Evolutionary conservation across 805 yeast species (phyloP).

Genomic region (Pichia manshurica): DNA sequence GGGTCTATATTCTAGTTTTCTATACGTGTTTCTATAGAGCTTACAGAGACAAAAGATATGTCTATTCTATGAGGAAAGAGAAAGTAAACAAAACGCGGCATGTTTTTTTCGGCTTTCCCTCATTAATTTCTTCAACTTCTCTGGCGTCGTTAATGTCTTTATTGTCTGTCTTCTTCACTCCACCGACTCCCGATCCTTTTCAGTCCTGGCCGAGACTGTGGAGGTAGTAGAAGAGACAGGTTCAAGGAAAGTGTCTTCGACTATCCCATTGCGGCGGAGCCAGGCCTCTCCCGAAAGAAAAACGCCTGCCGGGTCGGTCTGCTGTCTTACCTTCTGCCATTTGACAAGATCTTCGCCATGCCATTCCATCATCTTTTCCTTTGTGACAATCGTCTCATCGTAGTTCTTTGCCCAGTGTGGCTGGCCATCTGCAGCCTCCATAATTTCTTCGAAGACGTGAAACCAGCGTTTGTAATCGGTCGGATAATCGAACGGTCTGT

Average conservation of each 20-base stretch:
- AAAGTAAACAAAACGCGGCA: not conserved
- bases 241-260: conserved; percentile 25
- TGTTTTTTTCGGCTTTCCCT: too few relatives aligned
- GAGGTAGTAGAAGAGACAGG: too few relatives aligned
- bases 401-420: conserved; percentile 99
- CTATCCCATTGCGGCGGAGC: conserved; percentile 76
- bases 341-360: conserved; percentile 62
- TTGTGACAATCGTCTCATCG: conserved; percentile 78
- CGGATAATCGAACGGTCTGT: conserved; percentile 80
- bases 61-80: not conserved
- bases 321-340: conserved; percentile 58
- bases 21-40: too few relatives aligned
- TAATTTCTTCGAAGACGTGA: conserved; percentile 69
- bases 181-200: too few relatives aligned
- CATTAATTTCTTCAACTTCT: too few relatives aligned
- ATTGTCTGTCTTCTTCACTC: too few relatives aligned
- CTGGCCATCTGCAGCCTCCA: conserved; percentile 77
- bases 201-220: too few relatives aligned
- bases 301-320: conserved; percentile 75
- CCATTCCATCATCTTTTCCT: conserved; percentile 65
- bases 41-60: too few relatives aligned
- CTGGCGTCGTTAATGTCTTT: too few relatives aligned
- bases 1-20: too few relatives aligned
- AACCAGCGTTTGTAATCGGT: conserved; percentile 79
- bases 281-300: conserved; percentile 74